phyloP scores from a whole-genome alignment of 345 rosid genomes.

The Conringia planisiliqua region DNA sequence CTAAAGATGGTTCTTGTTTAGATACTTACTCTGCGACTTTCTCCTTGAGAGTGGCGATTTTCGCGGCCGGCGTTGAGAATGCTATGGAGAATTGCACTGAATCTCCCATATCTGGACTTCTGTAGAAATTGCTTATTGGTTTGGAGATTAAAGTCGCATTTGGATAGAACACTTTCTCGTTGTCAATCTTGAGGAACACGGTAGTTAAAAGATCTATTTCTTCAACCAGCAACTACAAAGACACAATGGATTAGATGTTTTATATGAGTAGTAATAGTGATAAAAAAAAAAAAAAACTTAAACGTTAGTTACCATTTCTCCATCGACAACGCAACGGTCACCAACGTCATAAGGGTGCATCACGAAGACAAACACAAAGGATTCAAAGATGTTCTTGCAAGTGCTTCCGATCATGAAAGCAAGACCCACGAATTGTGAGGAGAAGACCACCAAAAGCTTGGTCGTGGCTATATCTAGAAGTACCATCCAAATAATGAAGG shows the following conservation, averaged over 20 bases:
- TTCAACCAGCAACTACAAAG: constrained; percentile 73
- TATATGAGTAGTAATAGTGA: not conserved
- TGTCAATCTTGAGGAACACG: constrained; percentile 70
- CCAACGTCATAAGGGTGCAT: constrained; percentile 98
- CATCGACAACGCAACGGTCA: constrained; percentile 84
- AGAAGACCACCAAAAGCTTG: constrained; percentile 57
- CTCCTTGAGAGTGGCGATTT: constrained; percentile 54
- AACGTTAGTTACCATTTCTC: constrained; percentile 46
- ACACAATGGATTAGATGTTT: not conserved
- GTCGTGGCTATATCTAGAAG: constrained; percentile 65
- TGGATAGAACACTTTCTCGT: constrained; percentile 81
- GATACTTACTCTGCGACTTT: constrained; percentile 52
- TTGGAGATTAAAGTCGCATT: constrained; percentile 67
- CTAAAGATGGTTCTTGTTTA: not conserved
- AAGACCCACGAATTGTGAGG: constrained; percentile 61
- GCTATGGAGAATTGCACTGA: constrained; percentile 62
- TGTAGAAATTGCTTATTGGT: constrained; percentile 71
- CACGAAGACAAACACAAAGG: constrained; percentile 77
- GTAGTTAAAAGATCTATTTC: constrained; percentile 86
- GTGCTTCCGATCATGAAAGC: constrained; percentile 76
- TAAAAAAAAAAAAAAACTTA: not conserved
- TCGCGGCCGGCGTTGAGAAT: constrained; percentile 62
- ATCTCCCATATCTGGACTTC: constrained; percentile 94
- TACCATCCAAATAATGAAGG: constrained; percentile 65
- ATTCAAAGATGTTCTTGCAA: constrained; percentile 81